Percentiles rank a stretch among this genome's conserved stretches.
These are phyloP conservation scores for Xylaria acuta DNA, from an alignment of 495 filamentous ascomycete species.

Conservation along the genomic window DNA sequence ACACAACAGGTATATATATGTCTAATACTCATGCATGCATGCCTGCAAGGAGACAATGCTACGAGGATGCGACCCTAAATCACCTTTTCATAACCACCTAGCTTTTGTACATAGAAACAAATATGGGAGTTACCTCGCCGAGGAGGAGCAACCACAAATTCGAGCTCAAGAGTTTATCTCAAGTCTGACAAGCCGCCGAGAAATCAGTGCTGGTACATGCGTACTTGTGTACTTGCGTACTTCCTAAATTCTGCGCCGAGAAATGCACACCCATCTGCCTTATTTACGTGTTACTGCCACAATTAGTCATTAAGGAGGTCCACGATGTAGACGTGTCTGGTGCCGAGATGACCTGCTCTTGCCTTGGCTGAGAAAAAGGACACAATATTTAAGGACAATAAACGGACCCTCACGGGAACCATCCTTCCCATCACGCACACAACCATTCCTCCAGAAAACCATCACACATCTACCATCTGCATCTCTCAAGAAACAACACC, in stretches of 20 bases:
- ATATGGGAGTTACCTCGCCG: not conserved
- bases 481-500: not conserved
- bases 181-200: not conserved
- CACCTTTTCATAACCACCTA: not conserved
- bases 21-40: not conserved
- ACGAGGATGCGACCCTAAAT: too few species aligned
- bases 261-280: not conserved
- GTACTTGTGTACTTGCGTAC: slow-evolving; percentile 12
- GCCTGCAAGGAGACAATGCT: not conserved
- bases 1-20: not conserved
- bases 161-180: not conserved
- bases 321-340: slow-evolving; percentile 3
- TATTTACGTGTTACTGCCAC: not conserved
- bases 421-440: not conserved
- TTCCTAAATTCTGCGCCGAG: not conserved
- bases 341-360: not conserved
- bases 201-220: not conserved
- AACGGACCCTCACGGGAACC: not conserved
- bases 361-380: not conserved
- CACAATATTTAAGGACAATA: not conserved
- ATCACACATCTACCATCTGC: not conserved
- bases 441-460: not conserved
- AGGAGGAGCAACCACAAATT: not conserved
- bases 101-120: not conserved
- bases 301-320: not conserved